Evolutionary conservation across 257 asterid genomes (phyloP), one percentile per base, ranked within the genome.

Genomic region (Galeopsis tetrahit): DNA sequence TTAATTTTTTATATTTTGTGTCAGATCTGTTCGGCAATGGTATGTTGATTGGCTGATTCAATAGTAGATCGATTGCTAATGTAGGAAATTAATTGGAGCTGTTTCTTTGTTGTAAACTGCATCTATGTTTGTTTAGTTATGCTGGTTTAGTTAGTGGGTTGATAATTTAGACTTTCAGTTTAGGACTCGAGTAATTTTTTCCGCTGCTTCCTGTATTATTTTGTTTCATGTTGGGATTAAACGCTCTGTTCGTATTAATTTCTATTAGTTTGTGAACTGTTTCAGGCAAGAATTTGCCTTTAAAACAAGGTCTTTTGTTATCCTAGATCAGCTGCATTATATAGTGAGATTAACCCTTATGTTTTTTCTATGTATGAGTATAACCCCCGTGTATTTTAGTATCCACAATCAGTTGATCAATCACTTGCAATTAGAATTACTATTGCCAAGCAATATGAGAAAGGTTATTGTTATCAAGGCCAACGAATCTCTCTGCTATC

Each of bases 1-100:
- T 28, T 56, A 1, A 53, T 11, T 10, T 32, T 35, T 39, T 6
- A 17, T n/a, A n/a, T 56, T 36, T 48, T 63, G 40, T 65, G 39
- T 46, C 56, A 69, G 87, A 84, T 84, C 78, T 70, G 9, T 71
- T 1, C 8, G 11, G 42, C 49, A 53, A 56, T 13, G 2, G 14
- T 33, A 32, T 67, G 7, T 56, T 57, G 15, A 11, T 69, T 11
- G 35, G 39, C 33, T 78, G 68, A 53, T 48, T 51, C 36, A 17
- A 40, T 48, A 10, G 17, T 52, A 34, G 31, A 17, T 58, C 49
- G 46, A 4, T 65, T 75, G 42, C 67, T 69, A 56, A 36, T 68
- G 7, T 49, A 21, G 17, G 61, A 7, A 44, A 15, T 44, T 52
- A 34, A n/a, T 13, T 66, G 43, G 13, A 7, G 3, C 28, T 1